These are phyloP conservation scores for Lichtheimia corymbifera DNA, from an alignment of 371 early-diverging fungal genomes.

Conservation along the genomic window DNA sequence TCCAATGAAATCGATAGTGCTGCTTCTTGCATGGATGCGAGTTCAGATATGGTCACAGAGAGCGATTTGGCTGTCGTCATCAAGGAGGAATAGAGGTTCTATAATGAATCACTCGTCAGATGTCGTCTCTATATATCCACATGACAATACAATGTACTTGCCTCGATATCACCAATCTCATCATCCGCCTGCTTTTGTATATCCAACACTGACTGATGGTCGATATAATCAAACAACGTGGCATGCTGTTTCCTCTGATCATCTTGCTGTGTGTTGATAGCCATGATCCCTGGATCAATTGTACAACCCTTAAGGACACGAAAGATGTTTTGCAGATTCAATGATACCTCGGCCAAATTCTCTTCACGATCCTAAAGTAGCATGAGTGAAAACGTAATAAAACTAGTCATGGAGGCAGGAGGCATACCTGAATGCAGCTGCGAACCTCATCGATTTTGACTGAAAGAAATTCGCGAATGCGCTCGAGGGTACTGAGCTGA, in stretches of 20 bases:
- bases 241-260: neutral
- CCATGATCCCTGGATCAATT: slow-evolving; percentile 40
- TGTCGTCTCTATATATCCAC: neutral
- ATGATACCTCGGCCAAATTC: slow-evolving; percentile 31
- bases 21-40: slow-evolving; percentile 26
- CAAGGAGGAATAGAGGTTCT: slow-evolving; percentile 25
- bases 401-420: neutral
- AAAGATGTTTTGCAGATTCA: slow-evolving; percentile 43
- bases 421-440: slow-evolving; percentile 30
- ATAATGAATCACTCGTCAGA: neutral
- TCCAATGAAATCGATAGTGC: slow-evolving; percentile 29
- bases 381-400: neutral
- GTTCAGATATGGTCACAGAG: slow-evolving; percentile 23
- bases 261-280: slow-evolving; percentile 24
- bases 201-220: slow-evolving; percentile 49
- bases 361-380: slow-evolving; percentile 35
- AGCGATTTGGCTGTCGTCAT: slow-evolving; percentile 26
- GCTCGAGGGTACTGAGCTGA: slow-evolving; percentile 34
- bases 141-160: slow-evolving; percentile 2
- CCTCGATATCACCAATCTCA: slow-evolving; percentile 50
- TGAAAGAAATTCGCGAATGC: slow-evolving; percentile 35
- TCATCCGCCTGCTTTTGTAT: slow-evolving; percentile 46
- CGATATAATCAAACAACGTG: slow-evolving; percentile 48
- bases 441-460: slow-evolving; percentile 26
- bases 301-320: slow-evolving; percentile 28